Base-by-base conservation (phyloP, 2,329 filamentous ascomycete species). In the Aschersonia sp. region DNA sequence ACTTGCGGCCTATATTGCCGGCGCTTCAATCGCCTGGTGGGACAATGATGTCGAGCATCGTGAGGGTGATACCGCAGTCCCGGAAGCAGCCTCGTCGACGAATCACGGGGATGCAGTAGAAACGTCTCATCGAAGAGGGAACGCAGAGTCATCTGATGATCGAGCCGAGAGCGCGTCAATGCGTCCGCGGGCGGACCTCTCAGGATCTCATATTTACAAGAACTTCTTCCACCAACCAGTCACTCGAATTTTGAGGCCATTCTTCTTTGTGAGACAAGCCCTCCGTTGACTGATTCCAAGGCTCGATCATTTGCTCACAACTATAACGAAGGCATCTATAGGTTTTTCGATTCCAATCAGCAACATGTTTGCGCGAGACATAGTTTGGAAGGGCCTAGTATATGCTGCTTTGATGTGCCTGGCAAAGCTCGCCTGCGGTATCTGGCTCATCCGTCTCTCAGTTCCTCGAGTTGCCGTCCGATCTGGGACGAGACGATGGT, bases 311-410 rank as follows among this genome's bases (percentile, higher is more conserved):
- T 11, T 42, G 11, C 40, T 42, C 11, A 42, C 40, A n/a, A 7
- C 9, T 11, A 12, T 42, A 7, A 12, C 10, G 7, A 8, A 49
- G 48, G 48, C 45, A 1, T 78, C 74, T 0, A 83, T 90, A 37
- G 85, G 85, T 0, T 89, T 90, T 58, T 81, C 85, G 0, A 84
- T 92, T 1, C 85, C 85, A 0, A 81, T 90, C 32, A 76, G 73
- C 0, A 64, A 76, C 5, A 79, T 92, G 70, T 90, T 88, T 55
- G 59, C 60, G 0, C 75, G 75, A 0, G 56, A 64, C 0, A 70
- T 85, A 0, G 63, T 88, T 2, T 92, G 84, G 85, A 76, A 78
- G 9, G 85, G 85, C 0, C 52, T 88, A 0, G 71, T 88, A 1
- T 92, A 42, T 55, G 71, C 81, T 0, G 52, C 81, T 0, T 63